Evolutionary conservation across 192 early-diverging fungal species (phyloP), one percentile per base, ranked within the genome.

Genomic region (Spizellomyces sp.): DNA sequence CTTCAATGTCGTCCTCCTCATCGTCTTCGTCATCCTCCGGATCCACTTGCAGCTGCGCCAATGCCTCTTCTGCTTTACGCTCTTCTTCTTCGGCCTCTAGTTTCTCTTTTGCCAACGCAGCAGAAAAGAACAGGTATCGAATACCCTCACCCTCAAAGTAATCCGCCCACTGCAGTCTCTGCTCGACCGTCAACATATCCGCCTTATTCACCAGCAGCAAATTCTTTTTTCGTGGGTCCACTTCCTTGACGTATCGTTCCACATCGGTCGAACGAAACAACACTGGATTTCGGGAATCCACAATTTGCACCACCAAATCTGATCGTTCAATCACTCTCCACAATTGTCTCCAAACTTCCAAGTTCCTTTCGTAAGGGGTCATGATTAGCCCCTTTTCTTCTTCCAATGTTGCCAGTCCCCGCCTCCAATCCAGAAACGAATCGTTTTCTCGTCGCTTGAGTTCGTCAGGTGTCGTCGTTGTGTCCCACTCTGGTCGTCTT

Each of bases 261-360:
- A 99, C 76, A 80, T 99, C 98, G 4, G 81, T 86, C 47, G 88
- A 91, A 48, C 94, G 84, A 80, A 98, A 99, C 52, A 99, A 80
- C 67, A 95, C 73, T 0, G 96, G 96, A 81, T 98, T 95, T 54
- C 98, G 87, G 7, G 96, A 96, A 84, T 99, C 98, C 43, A 99
- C 98, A 64, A 99, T 98, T 84, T 99, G 98, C 45, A 98, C 96
- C 15, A 99, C 80, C 81, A 98, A 71, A 67, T 97, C 90, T 36
- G 95, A 96, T 58, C 94, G 85, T 80, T 99, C 98, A 71, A 98
- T 93, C 54, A 99, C 98, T 43, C 98, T 89, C 98, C 98, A 99
- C 44, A 99, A 85, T 77, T 99, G 98, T 61, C 96, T 85, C 97
- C 97, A 99, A 27, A 99, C 93, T 81, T 99, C 98, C 21, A 99